A percentile compares a stretch with the other conserved stretches of the same genome.
Evolutionary conservation across 2,329 filamentous ascomycete genomes (phyloP).

Genomic region (Salinomyces thailandicus): DNA sequence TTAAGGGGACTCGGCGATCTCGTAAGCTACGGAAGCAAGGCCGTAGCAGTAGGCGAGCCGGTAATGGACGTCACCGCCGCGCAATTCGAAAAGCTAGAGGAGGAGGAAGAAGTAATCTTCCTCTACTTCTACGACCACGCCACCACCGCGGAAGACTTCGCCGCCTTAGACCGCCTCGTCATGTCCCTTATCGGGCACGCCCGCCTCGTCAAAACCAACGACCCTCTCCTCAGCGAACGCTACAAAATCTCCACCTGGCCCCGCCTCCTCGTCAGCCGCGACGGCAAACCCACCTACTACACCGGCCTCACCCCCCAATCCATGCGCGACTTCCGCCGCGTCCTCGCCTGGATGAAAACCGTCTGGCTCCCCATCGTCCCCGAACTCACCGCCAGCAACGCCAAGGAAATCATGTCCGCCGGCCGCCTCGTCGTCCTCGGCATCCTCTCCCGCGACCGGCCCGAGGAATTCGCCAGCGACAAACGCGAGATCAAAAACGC

Average conservation of each 20-base stretch:
- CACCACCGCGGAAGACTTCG: constrained; percentile 84
- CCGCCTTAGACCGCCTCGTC: constrained; percentile 73
- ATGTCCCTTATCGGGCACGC: constrained; percentile 84
- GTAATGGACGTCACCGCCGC: constrained; percentile 71
- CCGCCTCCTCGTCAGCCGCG: constrained; percentile 77
- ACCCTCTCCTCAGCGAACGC: constrained; percentile 60
- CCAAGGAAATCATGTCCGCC: constrained; percentile 86
- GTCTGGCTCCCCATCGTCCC: constrained; percentile 95
- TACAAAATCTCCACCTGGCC: constrained; percentile 98
- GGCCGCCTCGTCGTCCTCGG: constrained; percentile 90
- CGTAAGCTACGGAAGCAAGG: constrained; percentile 75
- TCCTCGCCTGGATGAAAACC: constrained; percentile 87
- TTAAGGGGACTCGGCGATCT: constrained; percentile 87
- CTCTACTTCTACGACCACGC: constrained; percentile 96
- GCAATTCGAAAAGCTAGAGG: constrained; percentile 70
- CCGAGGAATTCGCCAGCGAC: constrained; percentile 65
- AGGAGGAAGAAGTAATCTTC: constrained; percentile 92
- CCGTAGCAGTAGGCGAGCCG: constrained; percentile 63
- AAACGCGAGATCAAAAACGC: constrained; percentile 91
- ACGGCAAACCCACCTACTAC: constrained; percentile 85
- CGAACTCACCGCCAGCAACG: constrained; percentile 82
- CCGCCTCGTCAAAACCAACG: constrained; percentile 83
- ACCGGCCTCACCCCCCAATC: constrained; percentile 75
- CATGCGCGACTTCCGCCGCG: constrained; percentile 75
- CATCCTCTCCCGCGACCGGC: constrained; percentile 68